Base-by-base conservation (phyloP, 2,329 filamentous ascomycete species). In the Daldinia eschscholtzii region DNA sequence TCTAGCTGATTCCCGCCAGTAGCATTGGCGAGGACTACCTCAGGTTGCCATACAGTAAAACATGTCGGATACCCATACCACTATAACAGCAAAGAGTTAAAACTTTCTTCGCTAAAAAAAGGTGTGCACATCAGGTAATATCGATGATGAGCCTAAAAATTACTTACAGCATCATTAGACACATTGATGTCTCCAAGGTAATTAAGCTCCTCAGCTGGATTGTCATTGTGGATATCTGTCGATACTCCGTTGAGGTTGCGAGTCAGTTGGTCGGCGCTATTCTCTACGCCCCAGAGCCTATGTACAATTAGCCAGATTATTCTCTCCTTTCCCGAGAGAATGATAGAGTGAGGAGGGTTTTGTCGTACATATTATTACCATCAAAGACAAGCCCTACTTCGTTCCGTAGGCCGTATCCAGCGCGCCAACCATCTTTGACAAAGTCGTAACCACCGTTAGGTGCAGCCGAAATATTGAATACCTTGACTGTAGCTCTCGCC, bases 201-300 rank as follows among this genome's bases (percentile, higher is more conserved):
- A 76, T 91, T 91, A 70, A 91, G 76, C 75, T 91, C 87, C 73
- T 92, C 89, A 4, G 85, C 88, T 0, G 89, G 89, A 68, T 91
- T 91, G 72, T 89, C 81, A 57, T 84, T 79, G 68, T 89, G 86
- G 50, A 90, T 83, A 65, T 88, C 86, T 23, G 65, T 73, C 1
- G 68, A 67, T 3, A 41, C 58, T 46, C 70, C 76, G 15, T 83
- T 74, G 33, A 84, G 82, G 48, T 81, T 77, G 42, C 88, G 83
- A 15, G 78, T 79, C n/a, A 91, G 79, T 52, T 90, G 77, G 74
- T 91, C 89, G 2, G 86, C 88, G 35, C 85, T 88, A 75, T 92
- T 92, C 77, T 91, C 89, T 2, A 91, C 88, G 10, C 80, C 80
- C 80, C 82, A 85, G 62, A 80, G 73, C 74, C 77, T 72, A 50